Conservation (phyloP, 2,329 filamentous ascomycete genomes). For the Colletotrichum spaethianum region DNA sequence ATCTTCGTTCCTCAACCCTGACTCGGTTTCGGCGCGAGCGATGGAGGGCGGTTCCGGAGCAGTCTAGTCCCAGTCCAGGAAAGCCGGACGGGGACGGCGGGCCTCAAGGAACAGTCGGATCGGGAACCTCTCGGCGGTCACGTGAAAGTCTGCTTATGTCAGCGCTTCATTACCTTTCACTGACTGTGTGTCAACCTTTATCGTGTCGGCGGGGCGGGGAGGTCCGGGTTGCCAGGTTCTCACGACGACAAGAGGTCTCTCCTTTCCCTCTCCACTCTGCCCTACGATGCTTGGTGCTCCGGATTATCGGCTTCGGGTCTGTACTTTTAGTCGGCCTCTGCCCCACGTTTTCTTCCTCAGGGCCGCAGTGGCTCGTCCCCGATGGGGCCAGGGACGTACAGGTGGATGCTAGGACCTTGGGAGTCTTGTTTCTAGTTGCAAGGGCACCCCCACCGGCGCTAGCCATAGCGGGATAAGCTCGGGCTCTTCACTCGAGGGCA, state of each 20-base stretch:
- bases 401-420: slow-evolving; percentile 31
- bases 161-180: not conserved
- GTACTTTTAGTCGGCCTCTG: slow-evolving; percentile 31
- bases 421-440: slow-evolving; percentile 29
- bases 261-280: slow-evolving; percentile 15
- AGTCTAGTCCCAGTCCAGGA: slow-evolving; percentile 33
- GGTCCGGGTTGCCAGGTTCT: not conserved
- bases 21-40: slow-evolving; percentile 38
- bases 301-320: slow-evolving; percentile 22
- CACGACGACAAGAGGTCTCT: slow-evolving; percentile 7
- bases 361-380: slow-evolving; percentile 27
- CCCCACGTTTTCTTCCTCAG: slow-evolving; percentile 38
- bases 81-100: slow-evolving; percentile 31
- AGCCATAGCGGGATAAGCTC: slow-evolving; percentile 30
- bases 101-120: slow-evolving; percentile 20
- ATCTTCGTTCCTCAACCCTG: slow-evolving; percentile 25
- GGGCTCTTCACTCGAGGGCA: slow-evolving; percentile 31
- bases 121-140: slow-evolving; percentile 1
- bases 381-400: slow-evolving; percentile 21
- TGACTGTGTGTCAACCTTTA: not conserved
- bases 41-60: slow-evolving; percentile 30
- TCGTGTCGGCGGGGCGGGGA: not conserved
- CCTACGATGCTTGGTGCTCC: slow-evolving; percentile 30
- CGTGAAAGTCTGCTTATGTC: not conserved
- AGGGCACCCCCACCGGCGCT: slow-evolving; percentile 31